phyloP scores from a whole-genome alignment of 1,284 basidiomycete species.

The Cronartium ribicola region DNA sequence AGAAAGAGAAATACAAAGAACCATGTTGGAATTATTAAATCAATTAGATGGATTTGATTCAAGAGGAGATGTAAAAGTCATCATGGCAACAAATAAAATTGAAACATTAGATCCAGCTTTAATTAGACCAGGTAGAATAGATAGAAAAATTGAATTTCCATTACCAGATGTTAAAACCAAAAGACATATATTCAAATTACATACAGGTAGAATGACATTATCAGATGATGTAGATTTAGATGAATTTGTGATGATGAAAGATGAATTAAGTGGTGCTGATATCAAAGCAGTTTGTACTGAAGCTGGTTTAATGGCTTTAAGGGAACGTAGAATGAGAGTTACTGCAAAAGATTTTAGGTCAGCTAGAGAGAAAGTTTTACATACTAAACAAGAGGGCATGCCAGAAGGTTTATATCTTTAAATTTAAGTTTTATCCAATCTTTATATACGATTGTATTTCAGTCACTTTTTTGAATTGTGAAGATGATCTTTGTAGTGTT shows the following conservation, averaged over 20 bases:
- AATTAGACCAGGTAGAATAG: slow-evolving; percentile 95
- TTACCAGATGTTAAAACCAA: slow-evolving; percentile 84
- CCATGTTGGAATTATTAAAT: slow-evolving; percentile 54
- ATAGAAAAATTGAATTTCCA: slow-evolving; percentile 75
- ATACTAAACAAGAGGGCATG: slow-evolving; percentile 89
- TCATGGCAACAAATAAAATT: slow-evolving; percentile 80
- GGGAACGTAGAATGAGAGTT: slow-evolving; percentile 94
- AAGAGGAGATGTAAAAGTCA: slow-evolving; percentile 95
- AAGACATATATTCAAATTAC: slow-evolving; percentile 94
- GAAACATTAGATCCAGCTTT: slow-evolving; percentile 93
- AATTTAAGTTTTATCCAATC: not conserved
- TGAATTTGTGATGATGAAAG: slow-evolving; percentile 92
- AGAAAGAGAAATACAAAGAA: slow-evolving; percentile 55
- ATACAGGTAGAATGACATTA: slow-evolving; percentile 93
- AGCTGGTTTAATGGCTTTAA: slow-evolving; percentile 85
- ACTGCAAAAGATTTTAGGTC: slow-evolving; percentile 81
- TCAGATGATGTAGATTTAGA: slow-evolving; percentile 89
- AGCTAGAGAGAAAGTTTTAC: slow-evolving; percentile 83
- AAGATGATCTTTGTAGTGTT: too few relatives aligned
- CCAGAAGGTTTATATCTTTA: slow-evolving; percentile 52
- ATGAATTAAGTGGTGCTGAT: slow-evolving; percentile 93
- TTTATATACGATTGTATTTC: too few relatives aligned
- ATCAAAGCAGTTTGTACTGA: slow-evolving; percentile 97
- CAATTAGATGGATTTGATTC: slow-evolving; percentile 99
- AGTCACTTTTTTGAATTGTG: too few relatives aligned